Evolutionary conservation across 2,329 filamentous ascomycete genomes (phyloP).

Genomic region (Botryotinia convoluta): DNA sequence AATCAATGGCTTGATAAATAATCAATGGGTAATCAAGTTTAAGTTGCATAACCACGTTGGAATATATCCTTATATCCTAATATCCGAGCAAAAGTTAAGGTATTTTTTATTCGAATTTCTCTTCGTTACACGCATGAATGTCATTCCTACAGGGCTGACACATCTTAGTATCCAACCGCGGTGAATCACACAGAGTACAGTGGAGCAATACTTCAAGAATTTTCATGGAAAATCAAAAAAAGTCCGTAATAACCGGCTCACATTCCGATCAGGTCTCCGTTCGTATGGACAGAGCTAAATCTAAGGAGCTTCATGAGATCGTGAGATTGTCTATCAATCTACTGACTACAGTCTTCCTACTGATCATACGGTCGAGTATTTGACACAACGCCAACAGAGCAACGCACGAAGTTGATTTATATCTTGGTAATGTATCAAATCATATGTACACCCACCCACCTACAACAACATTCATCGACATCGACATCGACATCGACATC

Average conservation of each 20-base stretch:
- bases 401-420: background rate
- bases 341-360: background rate
- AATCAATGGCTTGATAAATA: background rate
- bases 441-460: background rate
- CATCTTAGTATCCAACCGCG: background rate
- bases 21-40: background rate
- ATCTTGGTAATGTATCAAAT: background rate
- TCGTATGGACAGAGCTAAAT: background rate
- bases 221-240: conserved; percentile 6
- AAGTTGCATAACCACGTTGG: background rate
- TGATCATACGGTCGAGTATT: background rate
- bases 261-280: background rate
- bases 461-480: background rate
- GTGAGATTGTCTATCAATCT: background rate
- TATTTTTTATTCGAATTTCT: background rate
- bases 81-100: background rate
- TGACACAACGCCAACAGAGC: background rate
- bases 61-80: background rate
- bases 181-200: background rate
- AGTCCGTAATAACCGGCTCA: conserved; percentile 1
- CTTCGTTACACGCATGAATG: background rate
- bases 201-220: background rate
- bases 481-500: background rate
- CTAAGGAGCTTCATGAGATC: background rate
- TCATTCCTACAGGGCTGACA: conserved; percentile 9